Conservation (phyloP, 805 yeast genomes). For the Nakazawaea ernobii region DNA sequence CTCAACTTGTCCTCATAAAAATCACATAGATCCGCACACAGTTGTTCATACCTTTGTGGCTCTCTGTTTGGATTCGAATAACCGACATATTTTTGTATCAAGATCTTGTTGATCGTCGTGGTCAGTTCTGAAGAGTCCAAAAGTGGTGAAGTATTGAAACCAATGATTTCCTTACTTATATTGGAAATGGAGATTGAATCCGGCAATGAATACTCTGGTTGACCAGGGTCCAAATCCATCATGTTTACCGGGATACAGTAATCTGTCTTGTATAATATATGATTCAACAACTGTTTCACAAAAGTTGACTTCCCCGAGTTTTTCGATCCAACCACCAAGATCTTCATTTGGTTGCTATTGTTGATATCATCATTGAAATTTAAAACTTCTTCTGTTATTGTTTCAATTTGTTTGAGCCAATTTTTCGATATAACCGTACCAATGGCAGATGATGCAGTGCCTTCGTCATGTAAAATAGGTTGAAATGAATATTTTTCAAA, state of each 20-base stretch:
- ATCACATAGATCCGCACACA: conserved; percentile 29
- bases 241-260: conserved; percentile 33
- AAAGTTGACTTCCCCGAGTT: conserved; percentile 82
- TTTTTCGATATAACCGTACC: conserved; percentile 21
- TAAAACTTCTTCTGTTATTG: conserved; percentile 12
- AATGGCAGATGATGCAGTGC: conserved; percentile 16
- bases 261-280: conserved; percentile 25
- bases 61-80: conserved; percentile 61
- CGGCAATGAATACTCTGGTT: conserved; percentile 71
- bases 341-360: conserved; percentile 11
- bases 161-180: conserved; percentile 29
- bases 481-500: conserved; percentile 34
- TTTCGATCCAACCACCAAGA: conserved; percentile 57
- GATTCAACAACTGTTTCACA: conserved; percentile 47
- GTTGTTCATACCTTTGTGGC: conserved; percentile 48
- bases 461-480: conserved; percentile 24
- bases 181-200: conserved; percentile 57
- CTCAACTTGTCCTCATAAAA: conserved; percentile 19
- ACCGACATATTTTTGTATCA: conserved; percentile 45
- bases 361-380: neutral
- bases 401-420: conserved; percentile 20
- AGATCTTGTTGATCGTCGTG: conserved; percentile 18
- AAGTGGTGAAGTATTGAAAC: conserved; percentile 24
- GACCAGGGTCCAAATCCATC: conserved; percentile 86
- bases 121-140: too few relatives aligned